Evolutionary conservation across 345 rosid species (phyloP).

Genomic region (thale cress (Arabidopsis thaliana)): TAIR10.1 NC_003076.8:22139501-22140000

Average conservation of each 20-base stretch:
- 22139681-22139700: neutral
- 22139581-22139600: neutral
- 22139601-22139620: neutral
- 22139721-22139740: neutral
- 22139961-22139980: neutral
- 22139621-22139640: neutral
- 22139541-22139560: slow-evolving; percentile 27
- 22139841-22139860: neutral
- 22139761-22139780: neutral
- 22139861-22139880: neutral
- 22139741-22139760: slow-evolving; percentile 2
- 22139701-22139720: neutral
- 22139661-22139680: neutral
- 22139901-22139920: neutral
- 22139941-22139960: neutral
- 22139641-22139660: neutral
- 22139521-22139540: slow-evolving; percentile 40
- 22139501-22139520: slow-evolving; percentile 30
- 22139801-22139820: neutral
- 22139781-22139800: neutral
- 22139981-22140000: neutral
- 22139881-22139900: slow-evolving; percentile 3
- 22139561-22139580: slow-evolving; percentile 4
- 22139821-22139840: neutral
- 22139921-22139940: slow-evolving; percentile 1